These are phyloP conservation scores for Microthlaspi erraticum DNA, from an alignment of 345 rosid genomes.

Conservation along the genomic window DNA sequence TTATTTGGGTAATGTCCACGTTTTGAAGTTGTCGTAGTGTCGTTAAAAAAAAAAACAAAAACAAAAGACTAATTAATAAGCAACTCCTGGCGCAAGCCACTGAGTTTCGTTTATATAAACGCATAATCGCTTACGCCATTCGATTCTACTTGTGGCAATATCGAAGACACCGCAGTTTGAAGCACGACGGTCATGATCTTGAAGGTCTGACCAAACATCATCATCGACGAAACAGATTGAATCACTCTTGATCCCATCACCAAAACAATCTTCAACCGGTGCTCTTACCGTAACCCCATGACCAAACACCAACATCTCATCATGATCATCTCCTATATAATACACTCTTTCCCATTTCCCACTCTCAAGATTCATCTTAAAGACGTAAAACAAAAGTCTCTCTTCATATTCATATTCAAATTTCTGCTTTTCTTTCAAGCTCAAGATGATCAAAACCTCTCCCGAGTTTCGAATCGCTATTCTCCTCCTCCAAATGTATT, in stretches of 20 bases:
- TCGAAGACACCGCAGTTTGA: background rate
- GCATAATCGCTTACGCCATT: background rate
- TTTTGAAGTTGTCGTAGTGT: too few species aligned
- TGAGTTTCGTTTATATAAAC: background rate
- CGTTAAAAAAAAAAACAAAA: too few species aligned
- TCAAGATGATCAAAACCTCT: too few species aligned
- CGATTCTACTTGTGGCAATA: background rate
- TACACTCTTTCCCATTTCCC: slow-evolving; percentile 9
- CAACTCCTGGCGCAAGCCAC: slow-evolving; percentile 11
- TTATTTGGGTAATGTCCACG: too few species aligned
- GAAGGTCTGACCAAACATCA: background rate
- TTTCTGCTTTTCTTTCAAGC: too few species aligned
- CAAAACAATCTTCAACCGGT: too few species aligned
- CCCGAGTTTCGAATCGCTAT: too few species aligned
- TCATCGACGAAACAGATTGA: slow-evolving; percentile 4
- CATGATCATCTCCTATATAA: slow-evolving; percentile 23
- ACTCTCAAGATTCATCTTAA: slow-evolving; percentile 21
- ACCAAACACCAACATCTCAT: too few species aligned
- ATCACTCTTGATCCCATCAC: slow-evolving; percentile 8
- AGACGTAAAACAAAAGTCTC: too few species aligned
- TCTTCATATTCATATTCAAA: too few species aligned
- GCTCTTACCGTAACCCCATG: too few species aligned
- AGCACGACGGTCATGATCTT: background rate
- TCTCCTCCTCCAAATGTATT: too few species aligned
- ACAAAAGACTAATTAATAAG: background rate